A percentile compares a stretch with the other conserved stretches of the same genome.
Conservation (phyloP, 2,329 filamentous ascomycete genomes). For the Colletotrichum musae region DNA sequence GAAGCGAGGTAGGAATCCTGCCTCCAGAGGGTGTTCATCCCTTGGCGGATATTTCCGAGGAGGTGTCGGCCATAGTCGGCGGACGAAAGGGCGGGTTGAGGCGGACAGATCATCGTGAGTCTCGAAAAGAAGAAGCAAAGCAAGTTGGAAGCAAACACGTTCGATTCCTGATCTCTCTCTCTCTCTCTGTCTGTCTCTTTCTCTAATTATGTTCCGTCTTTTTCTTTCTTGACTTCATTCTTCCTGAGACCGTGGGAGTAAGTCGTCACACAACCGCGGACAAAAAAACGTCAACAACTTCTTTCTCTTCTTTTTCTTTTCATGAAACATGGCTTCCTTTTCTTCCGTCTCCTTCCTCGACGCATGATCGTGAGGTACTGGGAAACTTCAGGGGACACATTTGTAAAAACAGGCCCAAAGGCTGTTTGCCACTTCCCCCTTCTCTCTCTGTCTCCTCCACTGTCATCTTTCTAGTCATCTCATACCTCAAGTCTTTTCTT, state of each 20-base stretch:
- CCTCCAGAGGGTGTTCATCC: no score
- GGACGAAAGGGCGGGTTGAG: no score
- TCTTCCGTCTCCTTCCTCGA: not conserved
- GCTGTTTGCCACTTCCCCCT: not conserved
- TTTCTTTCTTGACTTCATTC: not conserved
- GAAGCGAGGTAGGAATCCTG: no score
- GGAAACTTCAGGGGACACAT: not conserved
- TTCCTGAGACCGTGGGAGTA: not conserved
- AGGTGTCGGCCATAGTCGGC: no score
- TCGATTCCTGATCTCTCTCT: not conserved
- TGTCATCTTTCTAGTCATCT: no score
- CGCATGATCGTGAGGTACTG: not conserved
- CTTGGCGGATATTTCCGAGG: no score
- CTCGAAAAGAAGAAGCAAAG: not conserved
- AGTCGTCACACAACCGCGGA: no score
- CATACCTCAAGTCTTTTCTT: not conserved
- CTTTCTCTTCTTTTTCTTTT: not conserved
- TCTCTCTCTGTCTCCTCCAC: not conserved
- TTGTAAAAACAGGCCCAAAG: not conserved
- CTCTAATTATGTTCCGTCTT: not conserved
- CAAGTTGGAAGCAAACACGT: not conserved
- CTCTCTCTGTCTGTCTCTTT: not conserved
- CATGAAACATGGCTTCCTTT: not conserved
- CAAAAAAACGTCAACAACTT: not conserved
- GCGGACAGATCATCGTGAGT: not conserved